Base-by-base conservation (phyloP, 169 alveolate genomes). In the Miamiensis avidus region DNA sequence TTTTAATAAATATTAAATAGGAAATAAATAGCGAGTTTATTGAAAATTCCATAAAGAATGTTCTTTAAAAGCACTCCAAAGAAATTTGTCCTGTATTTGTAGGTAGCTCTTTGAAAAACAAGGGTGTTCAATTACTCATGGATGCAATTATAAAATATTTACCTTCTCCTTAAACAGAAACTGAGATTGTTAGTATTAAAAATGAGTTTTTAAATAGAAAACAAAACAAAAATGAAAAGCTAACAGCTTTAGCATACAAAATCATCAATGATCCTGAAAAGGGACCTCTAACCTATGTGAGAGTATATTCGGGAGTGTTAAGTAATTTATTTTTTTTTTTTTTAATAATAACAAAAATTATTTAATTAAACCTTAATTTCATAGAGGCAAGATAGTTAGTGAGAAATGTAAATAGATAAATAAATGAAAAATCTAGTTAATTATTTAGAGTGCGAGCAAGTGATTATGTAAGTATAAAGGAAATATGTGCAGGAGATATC, bases 61-160 rank as follows among this genome's bases (percentile, higher is more conserved):
- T 89, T 29, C 31, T 86, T 27, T 29, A 49, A 82, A 25, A 31
- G 1, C 65, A 86, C 77, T 65, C 90, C 76, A 33, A 77, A 81
- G 34, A 69, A 81, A 76, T 89, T 77, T 34, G 96, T 85, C 97
- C 98, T 34, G 89, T 97, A 31, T 89, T 94, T 32, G 93, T 99
- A 65, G 99, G 99, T 16, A 92, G 98, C 65, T 95, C 99, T 34
- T 87, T 98, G 73, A 97, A 97, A 86, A 98, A 98, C 88, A 96
- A 91, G 77, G 97, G 97, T 1, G 74, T 94, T 4, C 84, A 94
- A 79, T 95, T 96, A 31, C 31, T 94, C 0, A 64, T 94, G 30
- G 97, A 94, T 77, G 94, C 89, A 4, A 87, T 94, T 6, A 76
- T 88, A 30, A 94, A 94, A 75, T 96, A 94, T 88, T 91, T 97